Percentiles rank a stretch among this genome's conserved stretches.
Conservation (phyloP, 192 early-diverging fungal genomes). For the Coemansia sp. region DNA sequence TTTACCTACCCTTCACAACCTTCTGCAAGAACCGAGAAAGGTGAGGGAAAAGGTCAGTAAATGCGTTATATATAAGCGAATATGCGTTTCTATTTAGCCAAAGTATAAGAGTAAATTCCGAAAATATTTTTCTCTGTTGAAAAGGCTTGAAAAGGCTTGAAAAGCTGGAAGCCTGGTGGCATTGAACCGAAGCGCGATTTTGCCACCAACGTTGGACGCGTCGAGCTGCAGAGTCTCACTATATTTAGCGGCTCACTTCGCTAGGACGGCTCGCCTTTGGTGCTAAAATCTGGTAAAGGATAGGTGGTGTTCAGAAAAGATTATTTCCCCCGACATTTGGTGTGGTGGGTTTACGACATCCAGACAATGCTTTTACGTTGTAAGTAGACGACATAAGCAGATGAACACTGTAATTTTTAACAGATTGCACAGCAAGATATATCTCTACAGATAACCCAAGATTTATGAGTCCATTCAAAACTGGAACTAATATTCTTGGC, state of each 20-base stretch:
- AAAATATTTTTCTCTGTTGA: background rate
- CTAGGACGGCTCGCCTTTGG: background rate
- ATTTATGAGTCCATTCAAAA: too few species aligned
- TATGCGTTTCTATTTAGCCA: background rate
- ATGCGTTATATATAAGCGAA: background rate
- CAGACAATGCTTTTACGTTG: too few species aligned
- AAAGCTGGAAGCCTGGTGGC: background rate
- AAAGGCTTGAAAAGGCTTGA: background rate
- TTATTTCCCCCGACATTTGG: too few species aligned
- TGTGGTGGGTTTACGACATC: too few species aligned
- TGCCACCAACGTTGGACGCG: background rate
- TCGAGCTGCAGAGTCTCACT: background rate
- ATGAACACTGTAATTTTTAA: too few species aligned
- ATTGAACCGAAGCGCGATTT: background rate
- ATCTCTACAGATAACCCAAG: too few species aligned
- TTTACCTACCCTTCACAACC: background rate
- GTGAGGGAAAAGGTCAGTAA: background rate
- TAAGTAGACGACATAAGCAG: too few species aligned
- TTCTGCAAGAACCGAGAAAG: background rate
- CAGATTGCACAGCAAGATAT: too few species aligned
- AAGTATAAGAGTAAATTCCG: background rate
- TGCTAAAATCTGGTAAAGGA: too few species aligned
- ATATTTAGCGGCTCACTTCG: background rate
- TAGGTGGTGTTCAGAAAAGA: too few species aligned
- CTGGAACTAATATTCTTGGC: too few species aligned